Conservation (phyloP, 192 early-diverging fungal species). For the Coemansia sp. region DNA sequence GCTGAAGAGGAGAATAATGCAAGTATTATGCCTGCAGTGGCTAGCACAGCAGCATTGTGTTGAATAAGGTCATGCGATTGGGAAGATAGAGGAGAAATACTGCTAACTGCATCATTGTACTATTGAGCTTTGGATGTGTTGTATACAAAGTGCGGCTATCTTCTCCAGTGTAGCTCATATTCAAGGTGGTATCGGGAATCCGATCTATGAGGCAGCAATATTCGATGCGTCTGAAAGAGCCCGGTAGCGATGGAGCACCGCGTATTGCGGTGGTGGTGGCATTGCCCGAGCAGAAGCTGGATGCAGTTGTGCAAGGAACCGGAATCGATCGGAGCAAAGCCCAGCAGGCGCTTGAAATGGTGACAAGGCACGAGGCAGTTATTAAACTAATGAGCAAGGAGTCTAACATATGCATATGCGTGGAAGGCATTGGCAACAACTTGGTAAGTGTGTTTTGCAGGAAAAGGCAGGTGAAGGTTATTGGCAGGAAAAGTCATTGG, state of each 20-base stretch:
- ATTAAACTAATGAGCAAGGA: constrained; percentile 38
- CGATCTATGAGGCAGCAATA: constrained; percentile 46
- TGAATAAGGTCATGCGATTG: not conserved
- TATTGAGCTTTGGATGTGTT: not conserved
- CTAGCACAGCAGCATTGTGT: not conserved
- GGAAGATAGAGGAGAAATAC: not conserved
- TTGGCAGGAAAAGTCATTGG: too few species aligned
- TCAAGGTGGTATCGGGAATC: constrained; percentile 39
- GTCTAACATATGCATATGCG: constrained; percentile 24
- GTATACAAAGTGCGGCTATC: not conserved
- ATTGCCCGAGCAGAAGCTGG: constrained; percentile 3
- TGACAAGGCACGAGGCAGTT: constrained; percentile 16
- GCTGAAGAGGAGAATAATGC: constrained; percentile 43
- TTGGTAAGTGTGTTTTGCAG: constrained; percentile 28
- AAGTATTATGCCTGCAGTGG: constrained; percentile 12
- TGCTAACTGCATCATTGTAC: not conserved
- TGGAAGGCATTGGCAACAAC: constrained; percentile 6
- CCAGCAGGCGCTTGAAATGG: constrained; percentile 5
- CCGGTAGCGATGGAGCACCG: not conserved
- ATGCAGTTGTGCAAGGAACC: constrained; percentile 5
- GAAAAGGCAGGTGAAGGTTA: not conserved
- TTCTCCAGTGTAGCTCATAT: constrained; percentile 30
- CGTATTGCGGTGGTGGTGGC: constrained; percentile 16
- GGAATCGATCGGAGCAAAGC: not conserved
- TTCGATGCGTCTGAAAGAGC: constrained; percentile 6